Percentiles rank a stretch among this genome's conserved stretches.
Conservation (phyloP, 2,329 filamentous ascomycete genomes). For the Pseudogymnoascus sp. region DNA sequence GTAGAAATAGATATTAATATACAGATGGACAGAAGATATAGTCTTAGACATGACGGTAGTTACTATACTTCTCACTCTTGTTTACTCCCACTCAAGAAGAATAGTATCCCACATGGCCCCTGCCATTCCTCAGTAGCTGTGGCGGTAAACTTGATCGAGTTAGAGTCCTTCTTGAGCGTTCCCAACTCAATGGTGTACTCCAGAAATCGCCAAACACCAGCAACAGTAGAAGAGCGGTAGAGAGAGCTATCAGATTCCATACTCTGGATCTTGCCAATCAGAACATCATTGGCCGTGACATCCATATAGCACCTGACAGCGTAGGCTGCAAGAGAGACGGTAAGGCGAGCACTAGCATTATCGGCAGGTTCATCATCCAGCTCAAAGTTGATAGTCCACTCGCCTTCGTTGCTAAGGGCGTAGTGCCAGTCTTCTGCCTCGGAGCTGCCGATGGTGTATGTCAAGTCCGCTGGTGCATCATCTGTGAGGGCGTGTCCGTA, state of each 20-base stretch:
- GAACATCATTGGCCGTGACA: background rate
- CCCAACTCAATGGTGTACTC: background rate
- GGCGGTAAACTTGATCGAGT: background rate
- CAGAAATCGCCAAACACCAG: background rate
- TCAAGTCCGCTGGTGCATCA: slow-evolving; percentile 37
- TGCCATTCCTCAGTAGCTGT: background rate
- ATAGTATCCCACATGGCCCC: background rate
- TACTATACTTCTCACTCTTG: background rate
- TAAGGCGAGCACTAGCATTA: slow-evolving; percentile 5
- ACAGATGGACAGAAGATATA: background rate
- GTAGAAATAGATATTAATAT: background rate
- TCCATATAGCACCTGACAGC: background rate
- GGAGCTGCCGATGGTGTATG: slow-evolving; percentile 34
- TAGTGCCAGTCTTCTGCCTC: slow-evolving; percentile 40
- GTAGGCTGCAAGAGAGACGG: slow-evolving; percentile 15
- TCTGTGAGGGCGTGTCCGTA: slow-evolving; percentile 38
- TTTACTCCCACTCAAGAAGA: background rate
- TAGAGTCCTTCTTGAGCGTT: background rate
- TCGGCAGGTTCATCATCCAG: background rate
- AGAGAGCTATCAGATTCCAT: background rate
- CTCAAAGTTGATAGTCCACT: slow-evolving; percentile 13
- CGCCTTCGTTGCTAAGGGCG: slow-evolving; percentile 28
- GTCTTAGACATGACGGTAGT: background rate
- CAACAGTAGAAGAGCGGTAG: background rate
- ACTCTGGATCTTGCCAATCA: background rate